phyloP scores from a whole-genome alignment of 1,139 yeast genomes.

The Candida dubliniensis region DNA sequence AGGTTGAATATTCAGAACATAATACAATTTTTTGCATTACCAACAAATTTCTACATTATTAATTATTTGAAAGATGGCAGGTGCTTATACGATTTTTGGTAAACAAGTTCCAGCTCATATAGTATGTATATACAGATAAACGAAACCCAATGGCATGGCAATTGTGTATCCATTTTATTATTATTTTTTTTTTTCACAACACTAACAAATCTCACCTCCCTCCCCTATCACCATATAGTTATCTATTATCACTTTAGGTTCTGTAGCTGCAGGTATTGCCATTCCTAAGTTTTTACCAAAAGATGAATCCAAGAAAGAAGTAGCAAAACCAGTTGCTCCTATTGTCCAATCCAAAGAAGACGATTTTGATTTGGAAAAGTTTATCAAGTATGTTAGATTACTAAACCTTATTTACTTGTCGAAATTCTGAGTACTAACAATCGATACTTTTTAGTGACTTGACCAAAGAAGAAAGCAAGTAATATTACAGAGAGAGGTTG shows the following conservation, averaged over 20 bases:
- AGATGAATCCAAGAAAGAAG: conserved; percentile 31
- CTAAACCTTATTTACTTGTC: too few relatives aligned
- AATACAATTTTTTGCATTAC: neutral
- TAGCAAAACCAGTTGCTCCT: conserved; percentile 32
- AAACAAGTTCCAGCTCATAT: conserved; percentile 64
- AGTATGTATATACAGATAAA: conserved; percentile 38
- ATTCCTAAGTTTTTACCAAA: conserved; percentile 37
- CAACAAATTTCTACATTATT: neutral
- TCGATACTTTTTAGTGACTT: conserved; percentile 35
- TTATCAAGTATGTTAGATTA: conserved; percentile 49
- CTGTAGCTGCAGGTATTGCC: conserved; percentile 44
- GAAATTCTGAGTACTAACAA: too few relatives aligned
- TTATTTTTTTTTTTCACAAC: neutral
- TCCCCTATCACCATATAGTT: conserved; percentile 27
- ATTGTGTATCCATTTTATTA: too few relatives aligned
- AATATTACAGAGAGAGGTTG: conserved; percentile 6
- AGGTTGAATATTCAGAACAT: neutral
- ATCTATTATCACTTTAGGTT: conserved; percentile 46
- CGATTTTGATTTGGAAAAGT: conserved; percentile 64
- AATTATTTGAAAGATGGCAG: conserved; percentile 44
- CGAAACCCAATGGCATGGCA: neutral
- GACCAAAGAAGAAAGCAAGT: conserved; percentile 44
- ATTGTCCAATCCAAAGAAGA: conserved; percentile 39
- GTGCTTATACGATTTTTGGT: conserved; percentile 63
- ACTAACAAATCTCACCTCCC: neutral